phyloP scores from a whole-genome alignment of 179 eudicot species.

The Beta corolliflora region DNA sequence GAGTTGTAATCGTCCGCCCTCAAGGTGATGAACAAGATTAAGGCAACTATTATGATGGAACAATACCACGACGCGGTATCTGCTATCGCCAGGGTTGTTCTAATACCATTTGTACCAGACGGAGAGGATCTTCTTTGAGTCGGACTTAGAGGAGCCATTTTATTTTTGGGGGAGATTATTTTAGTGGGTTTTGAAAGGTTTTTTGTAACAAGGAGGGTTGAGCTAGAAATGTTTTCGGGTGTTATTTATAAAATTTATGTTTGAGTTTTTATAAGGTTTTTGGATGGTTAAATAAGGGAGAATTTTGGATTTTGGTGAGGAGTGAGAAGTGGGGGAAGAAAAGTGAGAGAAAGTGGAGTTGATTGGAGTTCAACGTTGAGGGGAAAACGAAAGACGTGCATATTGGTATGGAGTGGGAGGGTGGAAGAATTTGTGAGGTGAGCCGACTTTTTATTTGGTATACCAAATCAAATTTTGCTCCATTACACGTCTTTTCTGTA shows the following conservation, averaged over 20 bases:
- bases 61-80: conserved; percentile 39
- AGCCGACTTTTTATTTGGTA: not conserved
- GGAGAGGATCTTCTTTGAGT: not conserved
- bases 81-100: conserved; percentile 26
- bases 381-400: conserved; percentile 20
- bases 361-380: conserved; percentile 13
- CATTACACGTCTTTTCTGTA: not conserved
- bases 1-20: conserved; percentile 23
- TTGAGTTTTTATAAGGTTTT: not conserved
- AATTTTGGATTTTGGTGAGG: not conserved
- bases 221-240: conserved; percentile 2
- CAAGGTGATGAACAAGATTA: conserved; percentile 29
- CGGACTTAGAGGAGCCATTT: not conserved
- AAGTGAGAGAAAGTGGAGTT: conserved; percentile 20
- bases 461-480: conserved; percentile 19
- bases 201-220: not conserved
- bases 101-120: conserved; percentile 4
- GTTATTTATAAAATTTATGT: no score
- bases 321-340: conserved; percentile 15
- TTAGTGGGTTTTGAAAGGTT: not conserved
- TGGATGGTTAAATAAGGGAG: not conserved
- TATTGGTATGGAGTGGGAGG: conserved; percentile 32
- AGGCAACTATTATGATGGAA: conserved; percentile 30
- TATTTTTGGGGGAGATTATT: not conserved
- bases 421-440: conserved; percentile 14